Base-by-base conservation (phyloP, 371 early-diverging fungal species). In the Syncephalastrum racemosum region DNA sequence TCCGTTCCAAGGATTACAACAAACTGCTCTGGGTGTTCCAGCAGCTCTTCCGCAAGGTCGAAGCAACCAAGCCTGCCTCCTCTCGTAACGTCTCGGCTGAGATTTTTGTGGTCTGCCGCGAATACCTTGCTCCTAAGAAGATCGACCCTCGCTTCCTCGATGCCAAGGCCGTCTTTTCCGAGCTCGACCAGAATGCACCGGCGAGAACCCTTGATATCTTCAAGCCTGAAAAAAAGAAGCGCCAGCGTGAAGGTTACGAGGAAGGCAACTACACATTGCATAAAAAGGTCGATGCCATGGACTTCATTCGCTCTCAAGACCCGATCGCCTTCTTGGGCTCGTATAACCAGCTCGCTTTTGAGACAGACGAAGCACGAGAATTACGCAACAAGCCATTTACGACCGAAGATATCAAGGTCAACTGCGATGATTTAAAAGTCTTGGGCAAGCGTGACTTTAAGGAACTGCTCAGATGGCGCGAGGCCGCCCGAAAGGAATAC, bases 61-160 rank as follows among this genome's bases (percentile, higher is more conserved):
- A 99, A 75, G 98, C 99, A 10, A 99, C 99, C 14, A 99, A 99
- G 77, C 99, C 99, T 14, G 89, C 98, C n/a, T 96, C 97, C 44
- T 98, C 98, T 51, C 90, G 99, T 84, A 96, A 92, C 59, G 99
- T 99, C 22, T 99, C 99, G 60, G 99, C 99, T n/a, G 99, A 99
- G 86, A 99, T 99, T 63, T 99, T 98, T 80, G 97, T 99, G 45
- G 96, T 99, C 5, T 99, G 99, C 79, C 82, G 89, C 36, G 96
- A 91, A 59, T 99, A 87, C 79, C 71, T 90, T 70, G 95, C 96
- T 4, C 97, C 98, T 42, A 95, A 96, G 67, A 90, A 92, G 70
- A 91, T 99, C 62, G 99, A 99, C 79, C 92, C 95, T 52, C 84
- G 88, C 53, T 85, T 99, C 62, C 83, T 99, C 61, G 97, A 99